Evolutionary conservation across 1,284 basidiomycete species (phyloP).

Genomic region (Trichosporon sp.): DNA sequence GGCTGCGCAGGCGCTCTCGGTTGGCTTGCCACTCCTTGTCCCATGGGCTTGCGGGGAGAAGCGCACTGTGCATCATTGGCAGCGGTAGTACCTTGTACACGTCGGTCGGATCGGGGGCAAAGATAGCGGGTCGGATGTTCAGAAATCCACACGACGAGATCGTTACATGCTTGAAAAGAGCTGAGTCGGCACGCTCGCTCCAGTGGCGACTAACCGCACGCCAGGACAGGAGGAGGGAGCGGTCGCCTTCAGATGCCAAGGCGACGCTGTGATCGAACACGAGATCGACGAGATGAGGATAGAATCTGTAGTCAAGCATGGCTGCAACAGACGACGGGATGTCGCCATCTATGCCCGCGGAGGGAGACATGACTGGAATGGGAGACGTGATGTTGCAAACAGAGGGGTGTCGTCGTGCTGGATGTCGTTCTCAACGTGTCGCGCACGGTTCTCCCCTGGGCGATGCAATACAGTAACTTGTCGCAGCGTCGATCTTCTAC

Average conservation of each 20-base stretch:
- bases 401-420: no score
- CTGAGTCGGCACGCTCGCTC: background rate
- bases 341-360: no score
- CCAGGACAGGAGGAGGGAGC: background rate
- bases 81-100: background rate
- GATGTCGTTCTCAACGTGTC: no score
- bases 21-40: background rate
- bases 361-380: no score
- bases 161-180: background rate
- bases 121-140: background rate
- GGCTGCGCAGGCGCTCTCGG: background rate
- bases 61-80: background rate
- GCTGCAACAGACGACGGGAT: no score
- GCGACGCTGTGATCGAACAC: background rate
- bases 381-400: no score
- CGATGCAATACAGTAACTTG: no score
- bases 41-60: background rate
- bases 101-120: no score
- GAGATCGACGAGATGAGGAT: background rate
- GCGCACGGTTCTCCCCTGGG: no score
- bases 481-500: no score
- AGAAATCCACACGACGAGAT: background rate
- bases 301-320: background rate
- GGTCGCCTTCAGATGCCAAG: background rate
- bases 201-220: background rate